Evolutionary conservation across 495 filamentous ascomycete genomes (phyloP).

Genomic region (Durotheca rogersii): DNA sequence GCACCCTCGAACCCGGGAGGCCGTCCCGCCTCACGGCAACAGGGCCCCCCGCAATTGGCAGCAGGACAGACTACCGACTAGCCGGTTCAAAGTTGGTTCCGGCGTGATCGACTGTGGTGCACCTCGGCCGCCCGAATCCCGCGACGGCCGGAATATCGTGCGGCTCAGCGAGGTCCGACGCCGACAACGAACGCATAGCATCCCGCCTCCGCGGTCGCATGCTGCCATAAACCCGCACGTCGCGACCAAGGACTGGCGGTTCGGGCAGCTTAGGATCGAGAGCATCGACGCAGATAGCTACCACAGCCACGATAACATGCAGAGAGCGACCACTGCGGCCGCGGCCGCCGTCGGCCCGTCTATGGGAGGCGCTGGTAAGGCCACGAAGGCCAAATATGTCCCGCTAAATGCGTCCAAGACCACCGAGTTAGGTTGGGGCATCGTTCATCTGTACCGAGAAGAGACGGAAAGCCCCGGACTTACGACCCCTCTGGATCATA

Average conservation of each 20-base stretch:
- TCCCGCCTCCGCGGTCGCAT: constrained; percentile 35
- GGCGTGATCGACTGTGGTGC: constrained; percentile 49
- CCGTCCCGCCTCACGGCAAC: not conserved
- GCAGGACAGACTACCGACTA: constrained; percentile 1
- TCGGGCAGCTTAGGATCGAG: constrained; percentile 46
- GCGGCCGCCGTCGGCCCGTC: constrained; percentile 47
- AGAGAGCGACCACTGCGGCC: constrained; percentile 28
- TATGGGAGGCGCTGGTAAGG: constrained; percentile 44
- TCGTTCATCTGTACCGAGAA: constrained; percentile 93
- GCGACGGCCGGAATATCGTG: constrained; percentile 34
- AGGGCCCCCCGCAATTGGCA: constrained; percentile 8
- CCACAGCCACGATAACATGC: constrained; percentile 18
- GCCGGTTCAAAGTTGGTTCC: not conserved
- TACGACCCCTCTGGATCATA: constrained; percentile 23
- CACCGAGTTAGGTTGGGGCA: constrained; percentile 84
- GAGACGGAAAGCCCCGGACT: constrained; percentile 66
- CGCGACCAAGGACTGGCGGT: constrained; percentile 50
- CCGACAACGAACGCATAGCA: constrained; percentile 32
- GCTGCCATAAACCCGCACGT: constrained; percentile 41
- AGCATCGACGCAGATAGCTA: constrained; percentile 40
- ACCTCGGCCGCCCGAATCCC: constrained; percentile 31
- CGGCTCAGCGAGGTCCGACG: constrained; percentile 36
- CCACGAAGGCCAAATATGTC: constrained; percentile 74
- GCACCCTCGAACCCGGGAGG: constrained; percentile 34
- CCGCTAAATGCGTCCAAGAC: constrained; percentile 67